phyloP scores from a whole-genome alignment of 2,329 filamentous ascomycete species.

The Clarireedia hainanense region DNA sequence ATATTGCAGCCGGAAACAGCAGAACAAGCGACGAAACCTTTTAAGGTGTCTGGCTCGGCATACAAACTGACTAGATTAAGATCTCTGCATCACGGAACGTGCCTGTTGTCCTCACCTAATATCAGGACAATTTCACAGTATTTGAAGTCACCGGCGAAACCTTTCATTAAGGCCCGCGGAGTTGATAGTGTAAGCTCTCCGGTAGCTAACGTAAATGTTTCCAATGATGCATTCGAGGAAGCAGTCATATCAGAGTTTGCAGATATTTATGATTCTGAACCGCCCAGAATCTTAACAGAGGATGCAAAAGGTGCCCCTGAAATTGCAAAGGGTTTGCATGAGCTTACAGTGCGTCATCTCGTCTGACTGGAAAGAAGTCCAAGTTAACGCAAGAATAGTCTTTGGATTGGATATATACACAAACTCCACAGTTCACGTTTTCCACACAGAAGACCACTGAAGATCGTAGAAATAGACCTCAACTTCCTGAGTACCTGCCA shows the following conservation, averaged over 20 bases:
- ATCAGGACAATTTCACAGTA: conserved; percentile 60
- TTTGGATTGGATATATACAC: conserved; percentile 69
- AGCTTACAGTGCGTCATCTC: conserved; percentile 45
- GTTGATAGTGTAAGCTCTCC: conserved; percentile 87
- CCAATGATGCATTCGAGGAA: conserved; percentile 38
- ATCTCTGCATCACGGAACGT: conserved; percentile 89
- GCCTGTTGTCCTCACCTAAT: conserved; percentile 71
- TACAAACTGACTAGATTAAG: conserved; percentile 82
- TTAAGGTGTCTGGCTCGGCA: conserved; percentile 88
- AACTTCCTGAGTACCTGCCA: conserved; percentile 3
- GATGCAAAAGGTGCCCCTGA: conserved; percentile 32
- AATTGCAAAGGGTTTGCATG: conserved; percentile 53
- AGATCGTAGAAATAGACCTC: not conserved
- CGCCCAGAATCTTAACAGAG: conserved; percentile 33
- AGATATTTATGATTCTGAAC: conserved; percentile 48
- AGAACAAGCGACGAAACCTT: conserved; percentile 30
- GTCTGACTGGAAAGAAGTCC: conserved; percentile 2
- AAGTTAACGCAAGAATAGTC: conserved; percentile 37
- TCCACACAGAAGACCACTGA: conserved; percentile 40
- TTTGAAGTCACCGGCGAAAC: conserved; percentile 69
- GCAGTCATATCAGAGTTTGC: conserved; percentile 60
- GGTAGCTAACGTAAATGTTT: conserved; percentile 68
- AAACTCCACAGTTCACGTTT: conserved; percentile 79
- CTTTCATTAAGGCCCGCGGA: conserved; percentile 71
- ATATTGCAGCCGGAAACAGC: conserved; percentile 50